Conservation (phyloP, 768 basidiomycete genomes). For the Cubamyces lactineus region DNA sequence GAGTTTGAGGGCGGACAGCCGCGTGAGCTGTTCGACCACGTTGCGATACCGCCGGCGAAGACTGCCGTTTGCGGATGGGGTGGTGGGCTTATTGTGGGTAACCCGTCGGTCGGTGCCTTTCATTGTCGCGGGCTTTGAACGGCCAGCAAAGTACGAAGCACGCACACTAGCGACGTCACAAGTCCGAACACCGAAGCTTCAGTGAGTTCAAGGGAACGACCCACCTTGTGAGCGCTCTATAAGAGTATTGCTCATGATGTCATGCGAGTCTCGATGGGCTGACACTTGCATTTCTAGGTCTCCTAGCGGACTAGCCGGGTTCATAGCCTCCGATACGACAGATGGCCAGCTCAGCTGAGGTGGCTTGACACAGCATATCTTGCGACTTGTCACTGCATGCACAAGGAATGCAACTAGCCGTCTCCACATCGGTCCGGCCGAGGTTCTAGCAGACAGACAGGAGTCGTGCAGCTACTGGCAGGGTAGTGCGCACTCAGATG, state of each 20-base stretch:
- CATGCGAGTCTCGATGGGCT: background rate
- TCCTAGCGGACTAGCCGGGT: no score
- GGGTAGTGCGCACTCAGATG: background rate
- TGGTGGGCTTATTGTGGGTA: no score
- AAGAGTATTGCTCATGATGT: background rate
- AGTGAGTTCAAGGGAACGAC: background rate
- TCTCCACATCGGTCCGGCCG: slow-evolving; percentile 6
- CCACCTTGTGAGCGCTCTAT: slow-evolving; percentile 1
- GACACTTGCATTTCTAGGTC: background rate
- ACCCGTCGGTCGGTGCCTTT: background rate
- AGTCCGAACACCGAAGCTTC: background rate
- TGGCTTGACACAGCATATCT: background rate
- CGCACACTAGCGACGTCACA: background rate
- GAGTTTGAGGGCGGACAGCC: no score
- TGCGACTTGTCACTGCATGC: background rate
- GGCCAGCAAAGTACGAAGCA: background rate
- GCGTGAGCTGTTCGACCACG: no score
- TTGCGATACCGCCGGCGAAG: no score
- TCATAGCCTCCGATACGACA: no score
- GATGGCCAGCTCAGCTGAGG: background rate
- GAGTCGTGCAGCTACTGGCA: background rate
- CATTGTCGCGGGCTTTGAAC: slow-evolving; percentile 3
- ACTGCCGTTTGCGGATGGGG: background rate
- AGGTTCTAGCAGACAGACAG: background rate
- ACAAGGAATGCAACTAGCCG: background rate